Evolutionary conservation across 306 rosid genomes (phyloP).

Genomic region (Cucumis hystrix): DNA sequence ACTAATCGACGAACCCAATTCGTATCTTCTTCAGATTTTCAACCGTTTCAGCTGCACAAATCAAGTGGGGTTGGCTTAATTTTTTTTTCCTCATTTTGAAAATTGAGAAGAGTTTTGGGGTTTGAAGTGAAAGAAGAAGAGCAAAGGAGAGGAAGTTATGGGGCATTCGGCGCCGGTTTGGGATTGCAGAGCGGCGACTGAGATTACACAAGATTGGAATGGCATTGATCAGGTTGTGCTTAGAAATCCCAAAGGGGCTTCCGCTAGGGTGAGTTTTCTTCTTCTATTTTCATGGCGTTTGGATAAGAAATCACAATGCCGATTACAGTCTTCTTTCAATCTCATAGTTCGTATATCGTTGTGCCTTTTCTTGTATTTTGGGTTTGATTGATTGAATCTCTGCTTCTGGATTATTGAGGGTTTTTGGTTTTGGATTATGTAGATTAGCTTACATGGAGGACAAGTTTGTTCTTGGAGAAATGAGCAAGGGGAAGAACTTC

Average conservation of each 20-base stretch:
- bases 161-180: constrained; percentile 81
- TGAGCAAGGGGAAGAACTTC: constrained; percentile 80
- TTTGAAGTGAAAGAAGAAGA: background rate
- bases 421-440: constrained; percentile 14
- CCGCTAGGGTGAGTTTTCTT: constrained; percentile 44
- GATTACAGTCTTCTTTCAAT: background rate
- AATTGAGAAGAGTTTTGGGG: background rate
- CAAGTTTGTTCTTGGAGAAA: constrained; percentile 88
- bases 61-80: background rate
- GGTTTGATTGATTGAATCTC: background rate
- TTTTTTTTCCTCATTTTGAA: background rate
- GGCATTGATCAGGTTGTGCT: constrained; percentile 61
- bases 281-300: background rate
- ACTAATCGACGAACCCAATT: background rate
- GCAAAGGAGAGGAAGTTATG: constrained; percentile 18
- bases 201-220: constrained; percentile 65
- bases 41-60: background rate
- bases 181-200: constrained; percentile 57
- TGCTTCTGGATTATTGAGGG: constrained; percentile 11
- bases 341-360: background rate
- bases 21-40: background rate
- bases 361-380: background rate
- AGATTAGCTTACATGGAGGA: constrained; percentile 89
- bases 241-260: constrained; percentile 65
- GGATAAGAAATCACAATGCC: background rate